Evolutionary conservation across 2,329 filamentous ascomycete genomes (phyloP), one percentile per base, ranked within the genome.

Genomic region (Epichloe gansuensis): DNA sequence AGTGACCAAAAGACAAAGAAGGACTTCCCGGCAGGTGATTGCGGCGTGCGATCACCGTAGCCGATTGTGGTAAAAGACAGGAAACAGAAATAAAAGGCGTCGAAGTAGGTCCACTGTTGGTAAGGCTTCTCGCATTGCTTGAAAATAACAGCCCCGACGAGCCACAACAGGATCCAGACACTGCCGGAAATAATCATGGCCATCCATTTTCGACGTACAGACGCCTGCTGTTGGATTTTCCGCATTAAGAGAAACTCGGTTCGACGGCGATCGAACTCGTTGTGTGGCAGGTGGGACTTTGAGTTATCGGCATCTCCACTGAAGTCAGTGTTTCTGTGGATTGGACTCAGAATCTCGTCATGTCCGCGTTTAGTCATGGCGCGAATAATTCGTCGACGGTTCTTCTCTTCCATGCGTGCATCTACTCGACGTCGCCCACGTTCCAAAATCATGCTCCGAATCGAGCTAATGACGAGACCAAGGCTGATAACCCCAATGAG

Each of bases 1-100:
- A 96, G 67, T 13, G 84, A 88, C 91, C 91, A 96, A 52, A 95
- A 83, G n/a, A 96, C 87, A 61, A 95, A 96, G 65, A 95, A 95
- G 0, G 87, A 81, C 52, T 87, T 83, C 1, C 87, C 88, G 0
- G 83, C 77, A 57, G 90, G 91, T 2, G 84, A 87, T n/a, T 82
- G 73, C 0, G 89, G 89, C 1, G 83, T 81, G 5, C 85, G 67
- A 58, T 95, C 89, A 3, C 91, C 91, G 60, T 95, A 95, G 1
- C 91, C 91, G 39, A 95, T 87, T 0, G 91, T 95, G 2, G 90
- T 75, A 25, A 95, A 77, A 3, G 83, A 85, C 37, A 89, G 82
- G 65, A 93, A 96, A 59, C 83, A 83, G 63, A 95, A 94, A 68
- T 95, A 95, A 44, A 96, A 75, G 0, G 83, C 79, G 53, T 90